These are phyloP conservation scores for Nicotiana tomentosiformis DNA, from an alignment of 257 asterid species.

Conservation along the genomic window DNA sequence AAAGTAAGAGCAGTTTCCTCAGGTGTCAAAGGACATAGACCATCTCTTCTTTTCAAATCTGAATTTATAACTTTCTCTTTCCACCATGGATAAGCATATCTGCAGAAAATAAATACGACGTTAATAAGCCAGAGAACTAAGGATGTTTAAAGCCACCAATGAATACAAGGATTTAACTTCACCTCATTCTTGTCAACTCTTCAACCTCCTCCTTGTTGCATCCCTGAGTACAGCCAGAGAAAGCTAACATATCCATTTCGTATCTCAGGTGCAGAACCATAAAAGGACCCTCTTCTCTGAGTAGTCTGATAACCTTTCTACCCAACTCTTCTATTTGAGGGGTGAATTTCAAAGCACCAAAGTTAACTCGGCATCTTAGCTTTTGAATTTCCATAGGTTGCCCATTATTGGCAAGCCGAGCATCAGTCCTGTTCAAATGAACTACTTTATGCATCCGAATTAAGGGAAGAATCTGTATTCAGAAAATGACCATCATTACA, in stretches of 20 bases:
- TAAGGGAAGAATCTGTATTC: conserved; percentile 32
- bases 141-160: background rate
- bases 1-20: conserved; percentile 37
- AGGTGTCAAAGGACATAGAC: conserved; percentile 36
- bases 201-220: conserved; percentile 25
- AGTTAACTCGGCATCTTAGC: conserved; percentile 33
- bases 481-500: conserved; percentile 2
- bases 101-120: background rate
- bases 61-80: conserved; percentile 32
- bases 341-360: conserved; percentile 28
- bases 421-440: conserved; percentile 32
- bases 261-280: conserved; percentile 34
- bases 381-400: conserved; percentile 28
- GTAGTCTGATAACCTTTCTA: conserved; percentile 21
- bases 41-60: conserved; percentile 27
- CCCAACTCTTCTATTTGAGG: conserved; percentile 30
- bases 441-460: conserved; percentile 28
- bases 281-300: conserved; percentile 34
- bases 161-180: background rate
- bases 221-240: conserved; percentile 37
- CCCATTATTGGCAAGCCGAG: conserved; percentile 35
- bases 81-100: conserved; percentile 35
- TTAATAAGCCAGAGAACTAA: background rate
- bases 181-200: conserved; percentile 36
- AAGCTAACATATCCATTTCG: conserved; percentile 39